Evolutionary conservation across 176 grass and related monocot genomes (phyloP).

Genomic region (Carex littledalei): DNA sequence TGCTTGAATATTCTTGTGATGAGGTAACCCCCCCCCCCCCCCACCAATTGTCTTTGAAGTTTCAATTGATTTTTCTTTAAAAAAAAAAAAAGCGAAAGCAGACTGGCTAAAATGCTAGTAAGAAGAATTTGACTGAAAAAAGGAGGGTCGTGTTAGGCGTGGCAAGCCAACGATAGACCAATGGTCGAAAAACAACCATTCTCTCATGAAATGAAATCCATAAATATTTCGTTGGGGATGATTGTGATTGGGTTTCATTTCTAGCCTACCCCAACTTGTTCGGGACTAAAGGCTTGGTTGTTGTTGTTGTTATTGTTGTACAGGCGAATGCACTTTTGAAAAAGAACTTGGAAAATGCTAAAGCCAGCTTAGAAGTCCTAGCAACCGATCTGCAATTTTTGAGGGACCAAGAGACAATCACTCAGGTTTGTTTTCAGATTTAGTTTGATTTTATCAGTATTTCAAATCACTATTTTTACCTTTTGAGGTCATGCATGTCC

Average conservation of each 20-base stretch:
- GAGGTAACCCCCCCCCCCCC: slow-evolving; percentile 45
- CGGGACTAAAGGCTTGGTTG: no score
- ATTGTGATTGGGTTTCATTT: no score
- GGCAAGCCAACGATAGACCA: no score
- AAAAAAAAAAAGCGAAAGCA: neutral
- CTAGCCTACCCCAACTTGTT: no score
- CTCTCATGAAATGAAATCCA: no score
- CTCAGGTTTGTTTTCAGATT: slow-evolving; percentile 47
- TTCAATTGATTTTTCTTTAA: neutral
- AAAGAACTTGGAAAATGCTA: slow-evolving; percentile 96
- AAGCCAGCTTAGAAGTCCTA: slow-evolving; percentile 89
- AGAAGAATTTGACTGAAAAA: neutral
- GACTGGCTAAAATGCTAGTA: neutral
- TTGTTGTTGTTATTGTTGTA: neutral
- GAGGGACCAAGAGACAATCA: slow-evolving; percentile 92
- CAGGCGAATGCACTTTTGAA: slow-evolving; percentile 73
- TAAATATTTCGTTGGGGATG: no score
- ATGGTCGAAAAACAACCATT: no score
- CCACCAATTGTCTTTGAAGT: neutral
- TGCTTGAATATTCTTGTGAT: slow-evolving; percentile 81
- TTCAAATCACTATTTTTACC: neutral
- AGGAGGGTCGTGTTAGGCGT: no score
- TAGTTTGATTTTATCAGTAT: neutral
- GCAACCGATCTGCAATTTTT: slow-evolving; percentile 87
- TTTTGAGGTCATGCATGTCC: neutral